These are phyloP conservation scores for Podospora comata DNA, from an alignment of 495 filamentous ascomycete genomes.

Conservation along the genomic window DNA sequence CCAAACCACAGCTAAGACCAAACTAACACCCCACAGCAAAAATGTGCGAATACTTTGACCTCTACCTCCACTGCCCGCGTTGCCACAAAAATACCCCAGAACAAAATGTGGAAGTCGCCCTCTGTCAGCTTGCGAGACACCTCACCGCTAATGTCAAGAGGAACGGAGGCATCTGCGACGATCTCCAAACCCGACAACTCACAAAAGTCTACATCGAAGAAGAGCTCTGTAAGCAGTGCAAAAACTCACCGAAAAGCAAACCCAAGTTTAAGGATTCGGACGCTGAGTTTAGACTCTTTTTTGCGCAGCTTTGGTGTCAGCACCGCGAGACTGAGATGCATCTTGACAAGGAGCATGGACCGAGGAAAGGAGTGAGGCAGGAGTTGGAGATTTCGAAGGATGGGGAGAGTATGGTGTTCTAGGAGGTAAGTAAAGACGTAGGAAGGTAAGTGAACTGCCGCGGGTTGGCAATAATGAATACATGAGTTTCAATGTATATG, in stretches of 20 bases:
- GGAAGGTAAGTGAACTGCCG: no score
- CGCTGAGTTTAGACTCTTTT: background rate
- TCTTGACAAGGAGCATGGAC: background rate
- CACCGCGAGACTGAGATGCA: background rate
- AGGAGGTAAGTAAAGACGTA: background rate
- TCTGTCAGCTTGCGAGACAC: background rate
- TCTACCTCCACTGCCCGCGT: background rate
- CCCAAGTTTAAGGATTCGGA: background rate
- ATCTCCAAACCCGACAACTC: background rate
- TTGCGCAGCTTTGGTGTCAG: background rate
- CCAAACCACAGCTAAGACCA: background rate
- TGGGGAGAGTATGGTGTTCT: background rate
- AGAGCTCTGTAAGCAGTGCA: background rate
- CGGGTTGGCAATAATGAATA: no score
- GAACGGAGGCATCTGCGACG: background rate
- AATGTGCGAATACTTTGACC: background rate
- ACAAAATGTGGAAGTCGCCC: background rate
- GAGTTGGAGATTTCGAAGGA: background rate
- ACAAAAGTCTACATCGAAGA: background rate
- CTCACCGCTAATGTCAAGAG: background rate
- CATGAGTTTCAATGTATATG: no score
- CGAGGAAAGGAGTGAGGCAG: background rate
- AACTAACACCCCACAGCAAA: background rate
- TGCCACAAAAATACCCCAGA: background rate
- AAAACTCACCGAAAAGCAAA: background rate